Conservation (phyloP, 768 basidiomycete genomes). For the Suillus americanus region DNA sequence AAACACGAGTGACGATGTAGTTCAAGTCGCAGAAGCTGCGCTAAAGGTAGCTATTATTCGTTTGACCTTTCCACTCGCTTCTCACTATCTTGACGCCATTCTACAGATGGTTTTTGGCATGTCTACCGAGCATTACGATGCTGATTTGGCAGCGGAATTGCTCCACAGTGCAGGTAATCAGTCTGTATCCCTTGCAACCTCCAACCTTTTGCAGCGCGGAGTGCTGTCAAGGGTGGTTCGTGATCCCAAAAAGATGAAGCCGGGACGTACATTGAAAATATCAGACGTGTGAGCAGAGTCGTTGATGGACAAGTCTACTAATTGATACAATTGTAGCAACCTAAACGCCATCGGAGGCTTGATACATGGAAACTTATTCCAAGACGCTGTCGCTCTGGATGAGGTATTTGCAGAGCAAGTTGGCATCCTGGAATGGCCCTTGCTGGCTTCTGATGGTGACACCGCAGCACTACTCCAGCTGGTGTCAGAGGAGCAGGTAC, state of each 20-base stretch:
- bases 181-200: constrained; percentile 53
- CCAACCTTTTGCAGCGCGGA: constrained; percentile 60
- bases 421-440: constrained; percentile 75
- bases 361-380: constrained; percentile 62
- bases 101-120: constrained; percentile 76
- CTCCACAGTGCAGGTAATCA: constrained; percentile 58
- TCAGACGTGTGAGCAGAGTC: constrained; percentile 56
- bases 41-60: constrained; percentile 54
- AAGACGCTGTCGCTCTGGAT: constrained; percentile 68
- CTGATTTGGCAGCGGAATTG: constrained; percentile 54
- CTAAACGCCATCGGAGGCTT: constrained; percentile 65
- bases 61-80: neutral
- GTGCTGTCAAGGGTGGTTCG: constrained; percentile 66
- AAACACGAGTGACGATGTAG: constrained; percentile 32
- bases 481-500: constrained; percentile 79
- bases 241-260: constrained; percentile 60
- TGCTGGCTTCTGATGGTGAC: constrained; percentile 80
- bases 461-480: constrained; percentile 72
- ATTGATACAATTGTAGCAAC: constrained; percentile 45
- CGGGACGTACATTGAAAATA: constrained; percentile 75
- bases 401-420: constrained; percentile 49
- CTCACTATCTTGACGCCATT: constrained; percentile 4
- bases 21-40: constrained; percentile 62
- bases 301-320: neutral
- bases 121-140: constrained; percentile 66